Evolutionary conservation across 2,329 filamentous ascomycete genomes (phyloP).

Genomic region (Fusarium keratoplasticum): DNA sequence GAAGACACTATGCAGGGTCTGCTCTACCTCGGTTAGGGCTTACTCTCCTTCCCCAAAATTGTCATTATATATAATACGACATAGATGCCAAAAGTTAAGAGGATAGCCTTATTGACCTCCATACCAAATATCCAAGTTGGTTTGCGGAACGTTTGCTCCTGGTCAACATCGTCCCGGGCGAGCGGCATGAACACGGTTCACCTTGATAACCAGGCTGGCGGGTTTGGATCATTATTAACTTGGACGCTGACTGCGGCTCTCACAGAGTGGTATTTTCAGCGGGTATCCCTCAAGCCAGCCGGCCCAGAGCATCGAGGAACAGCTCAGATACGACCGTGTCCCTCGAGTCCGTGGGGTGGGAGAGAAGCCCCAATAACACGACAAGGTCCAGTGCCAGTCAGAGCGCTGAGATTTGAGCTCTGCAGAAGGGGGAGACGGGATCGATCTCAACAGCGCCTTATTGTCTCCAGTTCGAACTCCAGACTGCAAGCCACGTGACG

Average conservation of each 20-base stretch:
- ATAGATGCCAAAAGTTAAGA: not conserved
- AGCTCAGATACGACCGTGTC: not conserved
- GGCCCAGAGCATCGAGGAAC: not conserved
- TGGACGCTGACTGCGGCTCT: not conserved
- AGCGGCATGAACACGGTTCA: slow-evolving; percentile 1
- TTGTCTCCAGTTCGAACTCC: slow-evolving; percentile 3
- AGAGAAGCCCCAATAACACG: not conserved
- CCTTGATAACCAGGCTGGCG: not conserved
- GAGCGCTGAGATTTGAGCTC: slow-evolving; percentile 3
- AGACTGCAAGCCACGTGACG: slow-evolving; percentile 16
- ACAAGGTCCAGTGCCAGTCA: not conserved
- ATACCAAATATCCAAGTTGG: not conserved
- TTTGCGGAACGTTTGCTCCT: not conserved
- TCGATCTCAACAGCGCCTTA: not conserved
- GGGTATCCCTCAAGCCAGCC: slow-evolving; percentile 1
- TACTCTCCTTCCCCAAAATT: not conserved
- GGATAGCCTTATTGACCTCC: not conserved
- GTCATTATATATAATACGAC: not conserved
- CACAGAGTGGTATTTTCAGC: not conserved
- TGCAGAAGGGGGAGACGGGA: not conserved
- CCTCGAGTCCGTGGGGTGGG: not conserved
- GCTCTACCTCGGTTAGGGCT: not conserved
- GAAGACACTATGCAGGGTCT: not conserved
- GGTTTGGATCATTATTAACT: not conserved
- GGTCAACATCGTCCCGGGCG: not conserved